Evolutionary conservation across 192 early-diverging fungal genomes (phyloP), one percentile per base, ranked within the genome.

Genomic region (Phlyctochytrium planicorne): DNA sequence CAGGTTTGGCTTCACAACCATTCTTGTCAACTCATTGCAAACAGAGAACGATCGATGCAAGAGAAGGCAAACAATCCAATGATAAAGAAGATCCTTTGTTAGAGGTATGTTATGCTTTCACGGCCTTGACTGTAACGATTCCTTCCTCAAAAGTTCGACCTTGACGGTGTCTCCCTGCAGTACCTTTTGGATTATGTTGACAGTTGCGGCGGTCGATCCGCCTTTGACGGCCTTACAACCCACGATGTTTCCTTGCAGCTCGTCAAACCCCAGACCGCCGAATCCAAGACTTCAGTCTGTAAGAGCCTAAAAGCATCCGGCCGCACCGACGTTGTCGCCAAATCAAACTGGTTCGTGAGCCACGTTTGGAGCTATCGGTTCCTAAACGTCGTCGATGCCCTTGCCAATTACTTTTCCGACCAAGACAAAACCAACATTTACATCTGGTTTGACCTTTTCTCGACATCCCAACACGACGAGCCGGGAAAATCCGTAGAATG

Each of bases 341-440:
- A 63, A 17, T 59, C 68, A 3, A 62, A 23, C 0, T 70, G 68
- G 68, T 75, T 75, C 53, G 52, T 75, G n/a, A 70, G 65, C 30
- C 74, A 75, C 52, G 70, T 60, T 0, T 75, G 74, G 74, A 4
- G 63, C 35, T 75, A 72, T 53, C 20, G 12, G n/a, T 75, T 75
- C 34, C n/a, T 70, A 30, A 71, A 75, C 27, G 34, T 74, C 25
- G 47, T 75, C 3, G 62, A 68, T 55, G 71, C 71, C 2, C n/a
- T 75, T 14, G 34, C 25, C 31, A 4, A 3, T 3, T 75, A 69
- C 62, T 56, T 69, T 33, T 23, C 30, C 20, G 63, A 71, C 20
- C 31, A 47, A 24, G 36, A 62, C 27, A 24, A 60, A 27, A 4
- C 36, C 63, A 37, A 17, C 6, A 35, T 53, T 4, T 27, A 69